Conservation (phyloP, 1,139 yeast species). For the Meyerozyma carpophila region DNA sequence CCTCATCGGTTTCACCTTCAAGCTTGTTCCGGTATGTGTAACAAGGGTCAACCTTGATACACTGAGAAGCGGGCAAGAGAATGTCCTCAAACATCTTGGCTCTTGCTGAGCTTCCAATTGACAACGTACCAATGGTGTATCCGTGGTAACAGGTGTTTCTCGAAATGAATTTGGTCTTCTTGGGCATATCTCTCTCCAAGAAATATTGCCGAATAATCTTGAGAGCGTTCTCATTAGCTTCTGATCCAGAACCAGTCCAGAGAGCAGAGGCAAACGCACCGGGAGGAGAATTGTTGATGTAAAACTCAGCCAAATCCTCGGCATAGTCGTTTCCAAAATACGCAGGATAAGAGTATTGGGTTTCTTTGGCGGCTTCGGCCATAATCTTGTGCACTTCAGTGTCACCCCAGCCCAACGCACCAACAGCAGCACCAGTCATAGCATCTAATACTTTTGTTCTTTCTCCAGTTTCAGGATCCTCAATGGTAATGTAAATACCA, state of each 20-base stretch:
- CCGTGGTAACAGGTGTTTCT: conserved; percentile 57
- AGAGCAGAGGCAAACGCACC: conserved; percentile 51
- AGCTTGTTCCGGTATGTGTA: conserved; percentile 47
- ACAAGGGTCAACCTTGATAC: conserved; percentile 41
- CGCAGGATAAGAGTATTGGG: conserved; percentile 44
- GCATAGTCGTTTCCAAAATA: conserved; percentile 37
- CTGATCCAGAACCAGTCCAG: conserved; percentile 59
- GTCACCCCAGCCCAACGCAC: conserved; percentile 57
- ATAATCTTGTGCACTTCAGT: conserved; percentile 45
- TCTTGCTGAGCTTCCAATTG: conserved; percentile 42
- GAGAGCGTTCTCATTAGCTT: conserved; percentile 55
- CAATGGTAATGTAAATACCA: conserved; percentile 44
- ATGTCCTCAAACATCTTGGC: conserved; percentile 38
- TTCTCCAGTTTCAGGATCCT: conserved; percentile 43
- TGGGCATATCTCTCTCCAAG: conserved; percentile 43
- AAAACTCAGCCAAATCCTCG: conserved; percentile 48
- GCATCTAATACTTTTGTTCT: conserved; percentile 42
- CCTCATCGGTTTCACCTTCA: conserved; percentile 43
- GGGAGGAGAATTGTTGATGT: conserved; percentile 48
- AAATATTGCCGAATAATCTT: conserved; percentile 54
- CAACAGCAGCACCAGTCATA: conserved; percentile 63
- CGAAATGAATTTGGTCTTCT: conserved; percentile 46
- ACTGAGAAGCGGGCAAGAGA: conserved; percentile 31
- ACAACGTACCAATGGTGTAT: conserved; percentile 49
- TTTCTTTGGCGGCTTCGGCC: conserved; percentile 41